A percentile compares a stretch with the other conserved stretches of the same genome.
Evolutionary conservation across 495 filamentous ascomycete species (phyloP).

Genomic region (Hamigera avellanea): DNA sequence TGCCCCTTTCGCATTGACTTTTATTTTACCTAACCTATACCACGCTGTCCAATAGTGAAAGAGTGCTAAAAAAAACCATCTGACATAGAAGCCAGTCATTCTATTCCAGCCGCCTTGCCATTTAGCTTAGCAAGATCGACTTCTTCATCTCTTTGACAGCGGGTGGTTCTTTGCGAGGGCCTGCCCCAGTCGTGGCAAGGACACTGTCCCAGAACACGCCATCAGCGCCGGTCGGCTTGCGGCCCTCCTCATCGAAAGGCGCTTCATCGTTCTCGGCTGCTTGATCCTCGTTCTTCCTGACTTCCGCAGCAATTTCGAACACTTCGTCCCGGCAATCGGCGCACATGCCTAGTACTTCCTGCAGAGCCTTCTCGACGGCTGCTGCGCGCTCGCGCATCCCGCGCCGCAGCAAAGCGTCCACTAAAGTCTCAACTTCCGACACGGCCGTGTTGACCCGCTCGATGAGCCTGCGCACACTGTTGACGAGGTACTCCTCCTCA

Average conservation of each 20-base stretch:
- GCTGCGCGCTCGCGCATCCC: constrained; percentile 79
- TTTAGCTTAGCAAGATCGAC: constrained; percentile 43
- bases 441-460: constrained; percentile 66
- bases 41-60: too few species aligned
- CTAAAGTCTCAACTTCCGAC: constrained; percentile 56
- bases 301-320: constrained; percentile 31
- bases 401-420: constrained; percentile 63
- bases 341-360: constrained; percentile 61
- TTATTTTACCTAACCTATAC: too few species aligned
- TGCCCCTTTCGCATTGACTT: too few species aligned
- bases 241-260: constrained; percentile 11
- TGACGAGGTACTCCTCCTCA: constrained; percentile 93
- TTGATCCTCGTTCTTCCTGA: constrained; percentile 8
- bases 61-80: too few species aligned
- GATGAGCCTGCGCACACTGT: constrained; percentile 69
- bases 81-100: too few species aligned
- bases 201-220: constrained; percentile 31
- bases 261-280: constrained; percentile 6
- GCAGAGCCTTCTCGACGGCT: constrained; percentile 60
- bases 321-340: constrained; percentile 52
- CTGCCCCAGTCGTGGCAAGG: constrained; percentile 10
- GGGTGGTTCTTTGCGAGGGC: constrained; percentile 23
- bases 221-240: constrained; percentile 22
- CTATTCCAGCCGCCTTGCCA: neutral
- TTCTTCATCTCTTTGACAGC: constrained; percentile 35